Evolutionary conservation across 139 green algal genomes (phyloP).

Genomic region (Chlorella sorokiniana): DNA sequence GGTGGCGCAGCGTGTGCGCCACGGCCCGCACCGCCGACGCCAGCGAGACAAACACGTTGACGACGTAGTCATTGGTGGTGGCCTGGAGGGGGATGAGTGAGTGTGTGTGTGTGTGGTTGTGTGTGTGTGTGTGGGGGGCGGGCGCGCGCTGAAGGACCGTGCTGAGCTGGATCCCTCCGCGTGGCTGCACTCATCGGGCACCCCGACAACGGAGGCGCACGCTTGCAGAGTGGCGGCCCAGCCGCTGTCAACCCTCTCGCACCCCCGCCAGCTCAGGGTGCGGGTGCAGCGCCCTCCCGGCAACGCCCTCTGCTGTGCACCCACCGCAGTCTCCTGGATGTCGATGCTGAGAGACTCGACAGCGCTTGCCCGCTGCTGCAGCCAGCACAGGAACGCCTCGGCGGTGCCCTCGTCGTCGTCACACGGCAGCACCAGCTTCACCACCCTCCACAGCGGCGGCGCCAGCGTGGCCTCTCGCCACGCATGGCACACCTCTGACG

Average conservation of each 20-base stretch:
- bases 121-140: not conserved
- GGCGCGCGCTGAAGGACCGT: not conserved
- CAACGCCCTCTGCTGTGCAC: not conserved
- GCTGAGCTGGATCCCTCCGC: not conserved
- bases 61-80: not conserved
- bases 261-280: not conserved
- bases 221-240: not conserved
- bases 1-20: not conserved
- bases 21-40: not conserved
- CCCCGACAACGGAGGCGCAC: too few species aligned
- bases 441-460: not conserved
- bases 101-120: not conserved
- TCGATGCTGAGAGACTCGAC: conserved; percentile 16
- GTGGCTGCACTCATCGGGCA: not conserved
- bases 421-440: not conserved
- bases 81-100: not conserved
- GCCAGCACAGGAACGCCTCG: conserved; percentile 11
- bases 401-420: conserved; percentile 7
- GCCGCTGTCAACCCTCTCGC: not conserved
- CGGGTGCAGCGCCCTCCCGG: not conserved
- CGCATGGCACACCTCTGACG: conserved; percentile 4
- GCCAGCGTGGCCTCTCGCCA: conserved; percentile 3
- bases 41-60: not conserved
- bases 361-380: not conserved
- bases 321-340: conserved; percentile 4